These are phyloP conservation scores for Solanum paucissectum DNA, from an alignment of 257 asterid species.

Conservation along the genomic window DNA sequence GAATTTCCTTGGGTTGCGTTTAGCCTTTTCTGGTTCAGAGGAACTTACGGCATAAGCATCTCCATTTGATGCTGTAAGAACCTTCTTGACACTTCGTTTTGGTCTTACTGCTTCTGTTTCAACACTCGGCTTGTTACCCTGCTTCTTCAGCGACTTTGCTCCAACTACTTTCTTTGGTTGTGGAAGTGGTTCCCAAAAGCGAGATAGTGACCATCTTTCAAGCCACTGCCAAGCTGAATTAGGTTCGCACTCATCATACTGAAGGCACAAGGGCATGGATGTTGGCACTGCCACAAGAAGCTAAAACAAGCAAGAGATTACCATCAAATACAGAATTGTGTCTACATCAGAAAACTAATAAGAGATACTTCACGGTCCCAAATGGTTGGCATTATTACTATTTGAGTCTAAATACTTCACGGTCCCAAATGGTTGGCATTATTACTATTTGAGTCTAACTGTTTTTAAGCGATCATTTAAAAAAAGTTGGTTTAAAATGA, in stretches of 20 bases:
- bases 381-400: background rate
- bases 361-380: background rate
- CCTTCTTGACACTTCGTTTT: conserved; percentile 61
- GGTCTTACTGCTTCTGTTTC: conserved; percentile 55
- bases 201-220: conserved; percentile 75
- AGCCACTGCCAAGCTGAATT: conserved; percentile 88
- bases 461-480: background rate
- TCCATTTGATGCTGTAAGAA: conserved; percentile 28
- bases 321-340: background rate
- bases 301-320: conserved; percentile 22
- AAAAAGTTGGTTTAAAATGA: background rate
- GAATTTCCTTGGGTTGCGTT: conserved; percentile 13
- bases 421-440: background rate
- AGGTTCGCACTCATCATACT: conserved; percentile 59
- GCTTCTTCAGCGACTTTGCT: conserved; percentile 51
- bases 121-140: conserved; percentile 6
- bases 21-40: conserved; percentile 15
- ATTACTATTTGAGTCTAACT: background rate
- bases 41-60: conserved; percentile 37
- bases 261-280: conserved; percentile 79
- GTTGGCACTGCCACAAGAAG: conserved; percentile 62
- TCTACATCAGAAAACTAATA: background rate
- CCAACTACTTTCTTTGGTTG: conserved; percentile 25
- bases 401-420: background rate
- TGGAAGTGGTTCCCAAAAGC: conserved; percentile 59